These are phyloP conservation scores for Phytophthora tubulina DNA, from an alignment of 352 stramenopile genomes.

Conservation along the genomic window DNA sequence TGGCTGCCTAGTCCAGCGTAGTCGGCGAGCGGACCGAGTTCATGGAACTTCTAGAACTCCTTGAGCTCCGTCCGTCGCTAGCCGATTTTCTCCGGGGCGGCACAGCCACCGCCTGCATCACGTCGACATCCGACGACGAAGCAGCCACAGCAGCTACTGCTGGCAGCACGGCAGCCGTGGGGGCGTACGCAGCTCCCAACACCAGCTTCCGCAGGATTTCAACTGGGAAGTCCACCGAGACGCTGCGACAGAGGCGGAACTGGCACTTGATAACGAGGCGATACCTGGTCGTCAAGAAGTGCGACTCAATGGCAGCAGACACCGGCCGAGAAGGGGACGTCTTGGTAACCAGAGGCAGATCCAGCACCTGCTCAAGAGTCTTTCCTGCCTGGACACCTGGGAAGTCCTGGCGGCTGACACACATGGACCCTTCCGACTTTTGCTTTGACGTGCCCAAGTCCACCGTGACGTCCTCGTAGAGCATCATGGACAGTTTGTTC, in stretches of 20 bases:
- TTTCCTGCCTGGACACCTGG: conserved; percentile 39
- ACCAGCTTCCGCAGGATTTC: conserved; percentile 38
- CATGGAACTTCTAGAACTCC: conserved; percentile 32
- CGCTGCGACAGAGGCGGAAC: conserved; percentile 44
- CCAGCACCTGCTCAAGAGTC: conserved; percentile 40
- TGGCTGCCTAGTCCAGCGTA: conserved; percentile 16
- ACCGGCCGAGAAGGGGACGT: conserved; percentile 27
- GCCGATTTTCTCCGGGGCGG: conserved; percentile 32
- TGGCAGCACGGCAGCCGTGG: conserved; percentile 22
- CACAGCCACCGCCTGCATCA: conserved; percentile 28
- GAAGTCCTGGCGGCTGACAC: conserved; percentile 41
- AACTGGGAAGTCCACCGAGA: conserved; percentile 44
- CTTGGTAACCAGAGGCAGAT: conserved; percentile 40
- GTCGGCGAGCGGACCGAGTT: conserved; percentile 33
- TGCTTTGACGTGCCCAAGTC: conserved; percentile 29
- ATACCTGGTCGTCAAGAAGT: conserved; percentile 47
- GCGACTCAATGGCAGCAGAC: conserved; percentile 30
- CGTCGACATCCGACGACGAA: conserved; percentile 15
- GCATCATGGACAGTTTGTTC: conserved; percentile 41
- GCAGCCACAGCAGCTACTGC: conserved; percentile 25
- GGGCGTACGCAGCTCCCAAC: conserved; percentile 14
- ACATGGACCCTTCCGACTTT: conserved; percentile 33
- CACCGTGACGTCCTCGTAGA: conserved; percentile 44
- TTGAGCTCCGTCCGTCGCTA: conserved; percentile 29
- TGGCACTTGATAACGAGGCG: conserved; percentile 48